Evolutionary conservation across 495 filamentous ascomycete species (phyloP).

Genomic region (Lasiosphaeria miniovina): DNA sequence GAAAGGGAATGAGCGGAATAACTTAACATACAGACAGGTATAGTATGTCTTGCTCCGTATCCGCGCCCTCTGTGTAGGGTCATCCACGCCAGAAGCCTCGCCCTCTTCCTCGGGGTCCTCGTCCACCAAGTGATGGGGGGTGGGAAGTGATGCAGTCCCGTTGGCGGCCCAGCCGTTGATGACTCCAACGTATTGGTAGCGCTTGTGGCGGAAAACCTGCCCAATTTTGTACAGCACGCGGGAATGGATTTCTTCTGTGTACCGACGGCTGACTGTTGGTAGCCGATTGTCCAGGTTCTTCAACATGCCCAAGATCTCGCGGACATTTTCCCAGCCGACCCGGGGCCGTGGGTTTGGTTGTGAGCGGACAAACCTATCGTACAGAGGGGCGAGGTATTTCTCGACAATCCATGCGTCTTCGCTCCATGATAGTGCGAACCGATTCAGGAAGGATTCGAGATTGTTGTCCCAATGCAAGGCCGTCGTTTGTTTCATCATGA

Average conservation of each 20-base stretch:
- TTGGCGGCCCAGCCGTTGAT: constrained; percentile 82
- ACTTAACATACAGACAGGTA: constrained; percentile 67
- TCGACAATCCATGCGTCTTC: constrained; percentile 67
- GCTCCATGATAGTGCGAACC: constrained; percentile 65
- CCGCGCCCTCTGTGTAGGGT: constrained; percentile 31
- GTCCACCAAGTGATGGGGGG: constrained; percentile 33
- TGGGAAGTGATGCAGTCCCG: constrained; percentile 28
- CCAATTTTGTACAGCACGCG: constrained; percentile 71
- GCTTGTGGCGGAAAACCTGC: constrained; percentile 76
- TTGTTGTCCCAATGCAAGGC: constrained; percentile 40
- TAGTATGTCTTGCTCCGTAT: constrained; percentile 67
- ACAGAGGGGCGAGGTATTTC: constrained; percentile 60
- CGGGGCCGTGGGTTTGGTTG: constrained; percentile 17
- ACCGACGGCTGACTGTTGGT: constrained; percentile 51
- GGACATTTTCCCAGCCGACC: constrained; percentile 24
- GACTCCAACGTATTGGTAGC: constrained; percentile 75
- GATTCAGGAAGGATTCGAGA: constrained; percentile 60
- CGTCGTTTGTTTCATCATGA: constrained; percentile 55
- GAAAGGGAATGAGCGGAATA: constrained; percentile 6
- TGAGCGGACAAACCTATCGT: constrained; percentile 33
- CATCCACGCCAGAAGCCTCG: constrained; percentile 52
- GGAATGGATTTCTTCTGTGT: constrained; percentile 36
- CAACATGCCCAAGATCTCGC: constrained; percentile 55
- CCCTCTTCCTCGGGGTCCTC: constrained; percentile 48
- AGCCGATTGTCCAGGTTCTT: constrained; percentile 58